Evolutionary conservation across 192 early-diverging fungal species (phyloP), one percentile per base, ranked within the genome.

Genomic region (Linnemannia schmuckeri): DNA sequence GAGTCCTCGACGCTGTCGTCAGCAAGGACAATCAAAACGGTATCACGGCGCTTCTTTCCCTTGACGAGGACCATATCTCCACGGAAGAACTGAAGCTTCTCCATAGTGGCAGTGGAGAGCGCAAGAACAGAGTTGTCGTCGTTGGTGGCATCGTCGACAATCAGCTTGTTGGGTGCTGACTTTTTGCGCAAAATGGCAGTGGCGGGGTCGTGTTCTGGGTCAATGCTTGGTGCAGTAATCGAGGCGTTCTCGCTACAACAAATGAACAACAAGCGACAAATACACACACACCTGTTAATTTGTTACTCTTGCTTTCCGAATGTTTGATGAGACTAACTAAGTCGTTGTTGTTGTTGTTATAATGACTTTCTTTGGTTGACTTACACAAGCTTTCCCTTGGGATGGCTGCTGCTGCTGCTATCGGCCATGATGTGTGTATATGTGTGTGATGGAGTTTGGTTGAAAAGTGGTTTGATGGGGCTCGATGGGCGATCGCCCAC

Each of bases 41-140:
- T 99, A 88, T 99, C 97, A 81, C 94, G 93, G 88, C 98, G 94
- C 94, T 97, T 98, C 93, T 99, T 99, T 86, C 98, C 98, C 92
- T 98, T 99, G 85, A 99, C 85, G 40, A 99, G 87, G 66, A 99
- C 95, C 81, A 96, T 98, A 91, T 99, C 98, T 78, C 98, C 98
- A 82, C 97, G 90, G 93, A 99, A 99, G 76, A 99, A 93, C 63
- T 94, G 92, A 68, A 99, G 94, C 69, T 89, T 92, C 81, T 99
- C 98, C 91, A 99, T 97, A 35, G 98, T 99, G 73, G 94, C 96
- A 37, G 96, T 95, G 54, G 94, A 96, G 74, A 99, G 91, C 52
- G 95, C 91, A 75, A 96, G 93, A 33, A 99, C 97, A 30, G 98
- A 99, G 91, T 98, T 99, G 91, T 99, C 98, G 83, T 99, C 98